Conservation (phyloP, 1,284 basidiomycete genomes). For the Pterulicium gracile region DNA sequence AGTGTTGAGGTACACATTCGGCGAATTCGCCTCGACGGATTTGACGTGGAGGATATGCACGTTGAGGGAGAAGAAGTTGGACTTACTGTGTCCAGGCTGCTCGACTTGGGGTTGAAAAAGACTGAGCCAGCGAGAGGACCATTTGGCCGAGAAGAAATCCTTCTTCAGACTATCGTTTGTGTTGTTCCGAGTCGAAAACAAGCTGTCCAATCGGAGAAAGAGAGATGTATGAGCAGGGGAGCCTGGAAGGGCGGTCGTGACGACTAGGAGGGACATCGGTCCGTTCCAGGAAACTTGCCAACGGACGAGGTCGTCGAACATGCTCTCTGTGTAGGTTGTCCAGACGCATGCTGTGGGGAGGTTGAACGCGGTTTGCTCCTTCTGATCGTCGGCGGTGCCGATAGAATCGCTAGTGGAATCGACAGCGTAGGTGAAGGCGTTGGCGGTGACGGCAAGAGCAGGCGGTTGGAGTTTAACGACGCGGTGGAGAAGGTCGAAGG, state of each 20-base stretch:
- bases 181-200: background rate
- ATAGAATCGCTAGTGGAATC: background rate
- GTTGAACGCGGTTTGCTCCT: background rate
- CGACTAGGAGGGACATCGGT: background rate
- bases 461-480: background rate
- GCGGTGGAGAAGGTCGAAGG: background rate
- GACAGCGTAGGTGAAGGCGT: background rate
- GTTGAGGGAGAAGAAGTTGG: background rate
- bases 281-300: background rate
- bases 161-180: background rate
- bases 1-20: background rate
- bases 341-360: conserved; percentile 1
- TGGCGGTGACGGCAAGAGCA: background rate
- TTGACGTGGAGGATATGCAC: background rate
- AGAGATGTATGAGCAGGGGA: background rate
- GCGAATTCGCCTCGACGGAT: background rate
- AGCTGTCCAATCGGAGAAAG: background rate
- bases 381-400: background rate
- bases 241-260: background rate
- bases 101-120: background rate
- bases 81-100: background rate
- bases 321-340: background rate
- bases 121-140: background rate
- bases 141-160: background rate
- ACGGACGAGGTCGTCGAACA: background rate